A percentile compares a stretch with the other conserved stretches of the same genome.
These are phyloP conservation scores for Colletotrichum cereale DNA, from an alignment of 2,329 filamentous ascomycete genomes.

Conservation along the genomic window DNA sequence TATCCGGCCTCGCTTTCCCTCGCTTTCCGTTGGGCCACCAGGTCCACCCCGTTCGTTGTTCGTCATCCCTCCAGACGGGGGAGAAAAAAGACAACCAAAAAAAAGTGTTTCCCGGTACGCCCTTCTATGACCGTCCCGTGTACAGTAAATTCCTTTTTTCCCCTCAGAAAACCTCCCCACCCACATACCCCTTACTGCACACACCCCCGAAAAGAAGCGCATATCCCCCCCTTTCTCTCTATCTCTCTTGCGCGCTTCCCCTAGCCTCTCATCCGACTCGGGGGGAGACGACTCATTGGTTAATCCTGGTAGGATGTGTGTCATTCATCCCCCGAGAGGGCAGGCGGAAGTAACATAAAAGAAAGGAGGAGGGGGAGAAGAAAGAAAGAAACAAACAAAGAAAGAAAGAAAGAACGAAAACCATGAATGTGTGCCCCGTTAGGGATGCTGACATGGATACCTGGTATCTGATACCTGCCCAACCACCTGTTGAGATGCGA, in stretches of 20 bases:
- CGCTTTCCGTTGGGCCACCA: not conserved
- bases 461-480: constrained; percentile 37
- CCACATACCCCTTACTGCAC: constrained; percentile 11
- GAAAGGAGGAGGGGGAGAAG: constrained; percentile 28
- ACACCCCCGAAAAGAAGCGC: not conserved
- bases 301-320: not conserved
- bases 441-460: constrained; percentile 33
- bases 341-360: constrained; percentile 8
- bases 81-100: not conserved
- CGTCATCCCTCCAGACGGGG: constrained; percentile 15
- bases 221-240: not conserved
- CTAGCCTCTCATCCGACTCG: not conserved
- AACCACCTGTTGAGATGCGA: constrained; percentile 33
- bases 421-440: constrained; percentile 33
- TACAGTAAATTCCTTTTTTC: not conserved
- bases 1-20: constrained; percentile 33
- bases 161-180: not conserved
- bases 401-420: constrained; percentile 40
- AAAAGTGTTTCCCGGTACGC: constrained; percentile 23
- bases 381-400: constrained; percentile 37
- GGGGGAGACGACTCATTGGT: not conserved
- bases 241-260: not conserved
- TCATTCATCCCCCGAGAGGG: not conserved
- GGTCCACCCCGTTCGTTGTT: not conserved
- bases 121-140: constrained; percentile 32